phyloP scores from a whole-genome alignment of 805 yeast species.

The Kuraishia ogatae region DNA sequence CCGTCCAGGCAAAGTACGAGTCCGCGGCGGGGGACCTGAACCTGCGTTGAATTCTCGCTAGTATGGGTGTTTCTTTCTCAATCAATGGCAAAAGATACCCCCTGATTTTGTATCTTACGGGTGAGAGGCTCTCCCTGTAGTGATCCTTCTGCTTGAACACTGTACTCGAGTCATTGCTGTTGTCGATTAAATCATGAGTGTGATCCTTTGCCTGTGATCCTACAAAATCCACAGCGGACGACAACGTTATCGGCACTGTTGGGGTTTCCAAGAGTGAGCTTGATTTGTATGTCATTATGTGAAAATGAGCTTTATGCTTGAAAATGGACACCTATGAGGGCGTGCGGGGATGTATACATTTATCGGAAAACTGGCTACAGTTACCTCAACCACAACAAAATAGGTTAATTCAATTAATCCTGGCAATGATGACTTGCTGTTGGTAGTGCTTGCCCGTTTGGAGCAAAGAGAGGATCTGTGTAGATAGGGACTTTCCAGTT shows the following conservation, averaged over 20 bases:
- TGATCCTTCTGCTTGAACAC: constrained; percentile 65
- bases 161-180: constrained; percentile 42
- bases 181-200: constrained; percentile 9
- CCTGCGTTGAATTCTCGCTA: constrained; percentile 47
- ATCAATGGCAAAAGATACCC: constrained; percentile 44
- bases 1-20: constrained; percentile 76
- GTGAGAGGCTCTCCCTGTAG: constrained; percentile 51
- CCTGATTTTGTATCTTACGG: constrained; percentile 47
- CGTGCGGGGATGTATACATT: no score
- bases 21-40: constrained; percentile 48
- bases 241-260: background rate
- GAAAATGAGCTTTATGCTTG: background rate
- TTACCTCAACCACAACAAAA: no score
- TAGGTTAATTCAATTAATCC: no score
- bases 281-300: background rate
- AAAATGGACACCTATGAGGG: no score
- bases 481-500: no score
- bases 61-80: constrained; percentile 51
- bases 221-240: constrained; percentile 4
- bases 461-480: no score
- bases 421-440: no score
- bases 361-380: no score
- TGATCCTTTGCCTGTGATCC: constrained; percentile 5
- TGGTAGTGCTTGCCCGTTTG: no score
- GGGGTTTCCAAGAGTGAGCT: background rate